Base-by-base conservation (phyloP, 2,329 filamentous ascomycete genomes). In the Scedosporium apiospermum region DNA sequence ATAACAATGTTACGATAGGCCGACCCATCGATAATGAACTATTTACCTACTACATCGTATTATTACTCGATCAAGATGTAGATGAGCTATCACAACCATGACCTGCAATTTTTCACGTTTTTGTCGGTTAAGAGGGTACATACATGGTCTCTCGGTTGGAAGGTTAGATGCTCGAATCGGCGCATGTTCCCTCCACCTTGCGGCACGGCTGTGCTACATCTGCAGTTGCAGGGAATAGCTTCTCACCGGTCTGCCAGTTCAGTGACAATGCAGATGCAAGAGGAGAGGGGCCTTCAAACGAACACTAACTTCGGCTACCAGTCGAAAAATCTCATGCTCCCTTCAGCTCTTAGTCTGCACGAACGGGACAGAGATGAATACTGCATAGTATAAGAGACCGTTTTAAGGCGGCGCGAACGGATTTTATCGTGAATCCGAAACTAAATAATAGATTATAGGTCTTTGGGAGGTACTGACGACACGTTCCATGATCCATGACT, bases 231-330 rank as follows among this genome's bases (percentile, higher is more conserved):
- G 23, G 51, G 51, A 23, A 49, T 18, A 14, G 51, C 18, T 55
- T 55, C 51, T 55, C 51, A 55, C 51, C 51, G 51, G 51, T 55
- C 51, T 55, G 51, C 51, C 51, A 27, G 51, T 27, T 55, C 51
- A 55, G 51, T 55, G 23, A 55, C 51, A 55, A 27, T 55, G 51
- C 51, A 55, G 51, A 55, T 14, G 51, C 18, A 21, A 55, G 51
- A 27, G 18, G 51, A 23, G 23, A 55, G 51, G 51, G 18, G 51
- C 18, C 30, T 10, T 38, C 34, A 10, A 38, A 38, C 34, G 34
- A 38, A 38, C 34, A 38, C 34, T 38, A 38, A 38, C 34, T 38
- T 38, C 34, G 34, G 34, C 34, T 38, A 38, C 34, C 10, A 14
- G 34, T 38, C 34, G 34, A 10, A 10, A 38, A 38, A 12, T 14